Percentiles rank a stretch among this genome's conserved stretches.
phyloP scores from a whole-genome alignment of 2,329 filamentous ascomycete species.

The Helotiales sp. region DNA sequence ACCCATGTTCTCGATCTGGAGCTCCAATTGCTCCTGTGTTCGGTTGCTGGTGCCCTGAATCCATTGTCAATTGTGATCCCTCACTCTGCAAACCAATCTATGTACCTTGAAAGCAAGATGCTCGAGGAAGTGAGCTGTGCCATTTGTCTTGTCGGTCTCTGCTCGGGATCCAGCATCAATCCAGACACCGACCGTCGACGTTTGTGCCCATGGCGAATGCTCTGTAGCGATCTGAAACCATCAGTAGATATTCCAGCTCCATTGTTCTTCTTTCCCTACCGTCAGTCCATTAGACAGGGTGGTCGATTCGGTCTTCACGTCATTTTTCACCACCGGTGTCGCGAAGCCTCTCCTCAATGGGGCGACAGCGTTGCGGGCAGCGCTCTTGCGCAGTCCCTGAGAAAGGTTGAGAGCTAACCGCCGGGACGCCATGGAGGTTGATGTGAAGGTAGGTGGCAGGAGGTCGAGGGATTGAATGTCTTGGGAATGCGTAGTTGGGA shows the following conservation, averaged over 20 bases:
- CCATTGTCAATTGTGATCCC: constrained; percentile 25
- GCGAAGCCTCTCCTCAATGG: constrained; percentile 85
- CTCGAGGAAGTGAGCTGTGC: constrained; percentile 99
- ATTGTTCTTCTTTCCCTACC: constrained; percentile 49
- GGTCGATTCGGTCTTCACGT: constrained; percentile 89
- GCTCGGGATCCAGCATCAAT: constrained; percentile 98
- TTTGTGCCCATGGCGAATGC: constrained; percentile 97
- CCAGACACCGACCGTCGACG: constrained; percentile 97
- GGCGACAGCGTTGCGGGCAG: constrained; percentile 76
- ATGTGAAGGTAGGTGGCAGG: constrained; percentile 24
- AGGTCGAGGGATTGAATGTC: constrained; percentile 27
- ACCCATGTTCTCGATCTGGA: constrained; percentile 99
- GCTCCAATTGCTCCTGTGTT: constrained; percentile 95
- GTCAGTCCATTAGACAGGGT: constrained; percentile 98
- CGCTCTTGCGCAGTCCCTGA: constrained; percentile 84
- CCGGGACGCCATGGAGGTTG: constrained; percentile 79
- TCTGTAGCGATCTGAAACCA: constrained; percentile 84
- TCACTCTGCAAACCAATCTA: constrained; percentile 19
- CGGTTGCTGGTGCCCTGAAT: constrained; percentile 84
- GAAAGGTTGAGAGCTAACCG: constrained; percentile 94
- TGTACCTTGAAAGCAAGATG: constrained; percentile 98
- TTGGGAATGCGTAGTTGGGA: constrained; percentile 19
- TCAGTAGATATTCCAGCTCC: constrained; percentile 32
- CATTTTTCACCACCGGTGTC: constrained; percentile 68
- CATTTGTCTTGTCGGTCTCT: constrained; percentile 98